Evolutionary conservation across 805 yeast species (phyloP).

Genomic region (Metahyphopichia silvanorum): DNA sequence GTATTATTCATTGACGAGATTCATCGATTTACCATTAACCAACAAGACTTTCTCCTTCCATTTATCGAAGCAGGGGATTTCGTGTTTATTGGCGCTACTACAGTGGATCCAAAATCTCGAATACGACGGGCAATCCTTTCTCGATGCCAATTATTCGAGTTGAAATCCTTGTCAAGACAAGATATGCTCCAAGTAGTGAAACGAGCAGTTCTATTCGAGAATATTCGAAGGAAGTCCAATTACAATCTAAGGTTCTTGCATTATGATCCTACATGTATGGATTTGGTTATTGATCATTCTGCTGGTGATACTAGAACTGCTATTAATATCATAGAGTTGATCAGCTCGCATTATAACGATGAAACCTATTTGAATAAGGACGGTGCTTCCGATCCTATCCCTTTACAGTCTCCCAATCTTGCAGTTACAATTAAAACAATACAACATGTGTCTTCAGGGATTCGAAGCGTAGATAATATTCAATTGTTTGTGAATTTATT

Average conservation of each 20-base stretch:
- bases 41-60: constrained; percentile 85
- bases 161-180: constrained; percentile 47
- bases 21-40: constrained; percentile 80
- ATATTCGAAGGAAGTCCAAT: constrained; percentile 17
- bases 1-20: constrained; percentile 89
- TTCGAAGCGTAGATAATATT: constrained; percentile 13
- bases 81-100: constrained; percentile 90
- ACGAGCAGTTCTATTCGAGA: constrained; percentile 50
- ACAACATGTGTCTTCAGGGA: constrained; percentile 12
- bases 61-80: constrained; percentile 81
- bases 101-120: constrained; percentile 85
- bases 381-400: constrained; percentile 2
- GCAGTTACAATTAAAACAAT: constrained; percentile 7
- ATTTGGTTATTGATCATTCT: constrained; percentile 12
- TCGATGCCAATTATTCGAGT: constrained; percentile 75
- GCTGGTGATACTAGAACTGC: constrained; percentile 34
- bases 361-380: neutral
- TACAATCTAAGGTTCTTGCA: constrained; percentile 9
- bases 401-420: constrained; percentile 5
- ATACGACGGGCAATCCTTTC: constrained; percentile 80
- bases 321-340: constrained; percentile 29
- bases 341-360: constrained; percentile 15
- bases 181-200: constrained; percentile 54
- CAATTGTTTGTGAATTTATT: constrained; percentile 12
- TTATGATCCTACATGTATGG: constrained; percentile 11